Base-by-base conservation (phyloP, 306 rosid genomes). In the Trifolium pratense region DNA sequence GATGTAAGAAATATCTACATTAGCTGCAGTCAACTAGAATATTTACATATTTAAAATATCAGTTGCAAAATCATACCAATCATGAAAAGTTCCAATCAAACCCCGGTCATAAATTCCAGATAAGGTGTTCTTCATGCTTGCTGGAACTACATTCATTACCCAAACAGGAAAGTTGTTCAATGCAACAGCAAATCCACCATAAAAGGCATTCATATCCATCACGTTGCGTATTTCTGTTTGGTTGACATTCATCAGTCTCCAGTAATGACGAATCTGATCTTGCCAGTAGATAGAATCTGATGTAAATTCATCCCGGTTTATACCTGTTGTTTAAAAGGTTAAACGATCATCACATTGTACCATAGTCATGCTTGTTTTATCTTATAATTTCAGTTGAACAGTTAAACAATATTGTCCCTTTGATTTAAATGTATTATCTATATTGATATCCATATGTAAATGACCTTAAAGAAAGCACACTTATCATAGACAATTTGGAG, bases 141-240 rank as follows among this genome's bases (percentile, higher is more conserved):
- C 77, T 61, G 98, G 97, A 85, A 94, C 91, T 75, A 94, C 79
- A 76, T 86, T 94, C 96, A 94, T 88, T 34, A 91, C 90, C 99
- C 93, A 94, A 70, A 82, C 88, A 29, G 96, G 90, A 21, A 81
- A 77, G 3, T 60, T 51, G 69, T 61, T 83, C 81, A 94, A 81
- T 14, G 97, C 95, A 40, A 76, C 89, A 23, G 92, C 75, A 81
- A 94, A 91, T 83, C 97, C 98, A 78, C 98, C 96, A 40, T 72
- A 84, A 37, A 84, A 63, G 76, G 97, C 95, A 88, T 87, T 88
- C 97, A 89, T 88, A 80, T 94, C 98, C 95, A 94, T 91, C 79
- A 94, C 87, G 45, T 94, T 94, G 78, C 95, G 95, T 46, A 94
- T 66, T 65, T 89, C 92, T 66, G 90, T 84, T 63, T 64, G 69